Evolutionary conservation across 805 yeast species (phyloP).

Genomic region (Yarrowia bubula): DNA sequence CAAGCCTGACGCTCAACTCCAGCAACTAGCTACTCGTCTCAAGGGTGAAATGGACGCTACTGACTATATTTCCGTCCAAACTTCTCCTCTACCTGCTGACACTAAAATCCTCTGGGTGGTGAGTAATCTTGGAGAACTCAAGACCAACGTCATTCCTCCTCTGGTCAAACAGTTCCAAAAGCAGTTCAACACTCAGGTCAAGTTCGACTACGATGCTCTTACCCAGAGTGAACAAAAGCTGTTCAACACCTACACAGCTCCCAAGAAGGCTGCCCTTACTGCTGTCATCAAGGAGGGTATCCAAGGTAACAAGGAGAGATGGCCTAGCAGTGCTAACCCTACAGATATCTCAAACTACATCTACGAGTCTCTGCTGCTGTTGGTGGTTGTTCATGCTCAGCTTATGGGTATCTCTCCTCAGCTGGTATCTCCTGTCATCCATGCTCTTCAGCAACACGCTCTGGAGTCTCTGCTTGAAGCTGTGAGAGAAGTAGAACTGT

Average conservation of each 20-base stretch:
- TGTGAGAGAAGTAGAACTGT: slow-evolving; percentile 46
- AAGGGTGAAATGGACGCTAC: slow-evolving; percentile 11
- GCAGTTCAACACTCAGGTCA: slow-evolving; percentile 40
- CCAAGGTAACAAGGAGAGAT: slow-evolving; percentile 41
- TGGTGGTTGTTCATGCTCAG: slow-evolving; percentile 53
- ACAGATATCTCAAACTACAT: slow-evolving; percentile 44
- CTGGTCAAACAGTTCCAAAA: slow-evolving; percentile 51
- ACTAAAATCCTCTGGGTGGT: slow-evolving; percentile 51
- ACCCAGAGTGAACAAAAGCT: slow-evolving; percentile 52
- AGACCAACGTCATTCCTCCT: slow-evolving; percentile 48
- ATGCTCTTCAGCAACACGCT: slow-evolving; percentile 46
- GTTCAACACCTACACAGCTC: slow-evolving; percentile 53
- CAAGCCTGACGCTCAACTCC: slow-evolving; percentile 8
- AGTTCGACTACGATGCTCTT: slow-evolving; percentile 47
- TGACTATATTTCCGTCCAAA: slow-evolving; percentile 5
- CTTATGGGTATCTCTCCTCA: slow-evolving; percentile 50
- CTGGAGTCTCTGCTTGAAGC: slow-evolving; percentile 42
- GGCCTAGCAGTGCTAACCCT: slow-evolving; percentile 42
- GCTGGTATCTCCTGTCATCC: slow-evolving; percentile 47
- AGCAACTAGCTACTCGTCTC: slow-evolving; percentile 9
- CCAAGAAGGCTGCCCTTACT: slow-evolving; percentile 46
- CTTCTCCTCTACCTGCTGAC: slow-evolving; percentile 40
- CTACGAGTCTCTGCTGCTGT: slow-evolving; percentile 48
- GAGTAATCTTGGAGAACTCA: slow-evolving; percentile 53
- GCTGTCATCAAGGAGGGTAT: slow-evolving; percentile 46